These are phyloP conservation scores for Halophytophthora batemanensis DNA, from an alignment of 352 stramenopile species.

Conservation along the genomic window DNA sequence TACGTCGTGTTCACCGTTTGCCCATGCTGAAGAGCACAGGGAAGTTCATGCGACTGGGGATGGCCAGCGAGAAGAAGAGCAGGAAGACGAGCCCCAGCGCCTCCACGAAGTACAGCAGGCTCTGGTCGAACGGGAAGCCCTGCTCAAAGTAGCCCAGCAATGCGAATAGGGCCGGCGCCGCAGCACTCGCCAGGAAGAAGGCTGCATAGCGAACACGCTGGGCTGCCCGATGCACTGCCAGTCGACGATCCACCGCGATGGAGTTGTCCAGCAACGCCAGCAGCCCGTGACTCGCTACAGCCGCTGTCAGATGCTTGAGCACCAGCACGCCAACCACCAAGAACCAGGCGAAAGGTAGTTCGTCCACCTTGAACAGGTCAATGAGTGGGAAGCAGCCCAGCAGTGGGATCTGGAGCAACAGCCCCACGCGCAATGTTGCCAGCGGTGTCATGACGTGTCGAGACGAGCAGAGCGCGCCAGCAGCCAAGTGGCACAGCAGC, in stretches of 20 bases:
- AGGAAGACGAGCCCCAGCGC: slow-evolving; percentile 62
- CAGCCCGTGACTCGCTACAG: slow-evolving; percentile 61
- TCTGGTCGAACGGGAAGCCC: slow-evolving; percentile 76
- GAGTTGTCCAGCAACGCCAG: slow-evolving; percentile 78
- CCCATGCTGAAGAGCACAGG: slow-evolving; percentile 77
- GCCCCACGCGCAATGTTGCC: slow-evolving; percentile 64
- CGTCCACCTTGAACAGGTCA: slow-evolving; percentile 66
- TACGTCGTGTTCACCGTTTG: slow-evolving; percentile 46
- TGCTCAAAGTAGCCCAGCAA: slow-evolving; percentile 74
- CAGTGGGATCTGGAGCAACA: slow-evolving; percentile 76
- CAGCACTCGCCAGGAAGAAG: slow-evolving; percentile 50
- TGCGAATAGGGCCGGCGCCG: slow-evolving; percentile 58
- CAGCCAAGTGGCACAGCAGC: slow-evolving; percentile 46
- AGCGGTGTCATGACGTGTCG: slow-evolving; percentile 72
- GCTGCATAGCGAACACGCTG: slow-evolving; percentile 60
- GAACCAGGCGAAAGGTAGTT: slow-evolving; percentile 54
- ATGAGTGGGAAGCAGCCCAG: slow-evolving; percentile 69
- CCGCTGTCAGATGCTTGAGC: slow-evolving; percentile 59
- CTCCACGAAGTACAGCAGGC: slow-evolving; percentile 74
- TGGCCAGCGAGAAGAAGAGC: slow-evolving; percentile 73
- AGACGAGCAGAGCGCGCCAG: slow-evolving; percentile 47
- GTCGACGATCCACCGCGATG: slow-evolving; percentile 63
- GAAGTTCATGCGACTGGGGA: slow-evolving; percentile 80
- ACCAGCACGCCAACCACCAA: slow-evolving; percentile 58
- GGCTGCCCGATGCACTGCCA: slow-evolving; percentile 64